Base-by-base conservation (phyloP, 2,329 filamentous ascomycete species). In the Bipolaris cookei region DNA sequence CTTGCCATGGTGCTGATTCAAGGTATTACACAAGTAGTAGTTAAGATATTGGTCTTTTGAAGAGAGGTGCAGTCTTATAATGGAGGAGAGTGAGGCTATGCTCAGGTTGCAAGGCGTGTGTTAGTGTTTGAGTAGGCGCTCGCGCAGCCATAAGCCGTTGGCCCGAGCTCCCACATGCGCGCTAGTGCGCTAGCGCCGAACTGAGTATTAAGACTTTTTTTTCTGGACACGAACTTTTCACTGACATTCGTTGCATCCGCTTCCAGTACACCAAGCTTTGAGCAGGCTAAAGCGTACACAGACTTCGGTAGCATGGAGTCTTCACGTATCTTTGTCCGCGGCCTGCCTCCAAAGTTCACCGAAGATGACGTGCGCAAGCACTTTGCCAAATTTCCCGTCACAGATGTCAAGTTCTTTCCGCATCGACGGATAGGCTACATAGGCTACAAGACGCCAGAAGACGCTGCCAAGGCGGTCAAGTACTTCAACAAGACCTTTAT, bases 401-500 rank as follows among this genome's bases (percentile, higher is more conserved):
- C 94, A 51, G 95, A 99, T 79, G 86, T 92, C 69, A 96, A 96
- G 83, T 86, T 97, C 74, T 91, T 98, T 73, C 86, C 91, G 5
- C 88, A 92, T 71, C 87, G 95, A 70, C 87, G 93, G 67, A 97
- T 99, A 77, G 95, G 93, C 68, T 99, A 97, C 83, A 87, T 99
- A 58, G 95, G 95, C 62, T 98, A 94, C 83, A 93, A 91, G 79
- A 90, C 86, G 49, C 81, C 90, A 13, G 87, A 94, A 61, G 89
- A 91, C 74, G 95, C 95, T 54, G 82, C 86, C 55, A 86, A 88
- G 72, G 94, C 95, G 42, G 90, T 96, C 75, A 93, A 91, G 77
- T 96, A 97, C 81, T 97, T 97, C 83, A 93, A 99, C 82, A 91
- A 87, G 75, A 89, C 93, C 62, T 99, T 92, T 78, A 92, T 99